These are phyloP conservation scores for Lodderomyces metapsilosis DNA, from an alignment of 1,139 yeast species.

Conservation along the genomic window DNA sequence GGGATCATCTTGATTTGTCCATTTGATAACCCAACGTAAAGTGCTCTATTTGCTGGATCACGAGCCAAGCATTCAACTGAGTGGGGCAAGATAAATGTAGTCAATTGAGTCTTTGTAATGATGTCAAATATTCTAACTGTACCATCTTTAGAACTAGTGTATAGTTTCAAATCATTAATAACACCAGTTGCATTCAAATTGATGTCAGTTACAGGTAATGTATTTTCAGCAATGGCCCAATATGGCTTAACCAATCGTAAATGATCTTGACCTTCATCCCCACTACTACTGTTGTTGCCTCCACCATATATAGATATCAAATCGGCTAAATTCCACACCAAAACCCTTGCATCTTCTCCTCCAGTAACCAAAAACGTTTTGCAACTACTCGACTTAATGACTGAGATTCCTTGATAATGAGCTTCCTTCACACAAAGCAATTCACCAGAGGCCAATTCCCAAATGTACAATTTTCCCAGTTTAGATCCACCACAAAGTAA, in stretches of 20 bases:
- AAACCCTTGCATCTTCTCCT: slow-evolving; percentile 79
- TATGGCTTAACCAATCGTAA: slow-evolving; percentile 38
- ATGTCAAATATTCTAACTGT: slow-evolving; percentile 70
- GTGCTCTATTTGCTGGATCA: slow-evolving; percentile 81
- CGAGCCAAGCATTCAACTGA: slow-evolving; percentile 58
- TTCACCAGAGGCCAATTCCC: slow-evolving; percentile 85
- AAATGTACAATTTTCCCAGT: slow-evolving; percentile 73
- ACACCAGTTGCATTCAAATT: slow-evolving; percentile 47
- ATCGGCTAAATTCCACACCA: slow-evolving; percentile 72
- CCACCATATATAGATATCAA: slow-evolving; percentile 39
- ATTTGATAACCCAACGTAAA: slow-evolving; percentile 66
- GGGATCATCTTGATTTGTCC: slow-evolving; percentile 64
- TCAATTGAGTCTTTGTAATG: slow-evolving; percentile 42
- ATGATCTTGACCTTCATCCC: slow-evolving; percentile 4
- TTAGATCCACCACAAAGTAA: slow-evolving; percentile 69
- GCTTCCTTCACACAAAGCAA: slow-evolving; percentile 72
- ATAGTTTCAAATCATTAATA: slow-evolving; percentile 60
- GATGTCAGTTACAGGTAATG: slow-evolving; percentile 70
- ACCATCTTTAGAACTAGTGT: slow-evolving; percentile 71
- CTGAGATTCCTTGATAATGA: slow-evolving; percentile 77
- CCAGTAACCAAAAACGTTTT: slow-evolving; percentile 71
- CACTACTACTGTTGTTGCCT: background rate
- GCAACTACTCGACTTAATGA: slow-evolving; percentile 58
- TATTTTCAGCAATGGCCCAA: slow-evolving; percentile 67
- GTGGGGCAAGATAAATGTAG: slow-evolving; percentile 68